phyloP scores from a whole-genome alignment of 2,329 filamentous ascomycete species.

The Aspergillus sp. region DNA sequence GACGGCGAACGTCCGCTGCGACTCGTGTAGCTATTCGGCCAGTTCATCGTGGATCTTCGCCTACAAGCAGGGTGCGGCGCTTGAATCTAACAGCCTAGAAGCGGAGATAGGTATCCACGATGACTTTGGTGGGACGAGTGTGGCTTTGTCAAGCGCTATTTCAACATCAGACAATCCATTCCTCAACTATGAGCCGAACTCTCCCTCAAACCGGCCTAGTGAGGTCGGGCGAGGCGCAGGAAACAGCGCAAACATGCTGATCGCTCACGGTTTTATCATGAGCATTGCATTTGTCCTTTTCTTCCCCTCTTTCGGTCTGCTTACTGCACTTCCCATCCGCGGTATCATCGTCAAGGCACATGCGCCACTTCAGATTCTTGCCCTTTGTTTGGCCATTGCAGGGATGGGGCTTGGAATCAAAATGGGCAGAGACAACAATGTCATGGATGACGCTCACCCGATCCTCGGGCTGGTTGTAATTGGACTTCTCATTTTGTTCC shows the following conservation, averaged over 20 bases:
- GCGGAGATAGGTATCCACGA: constrained; percentile 26
- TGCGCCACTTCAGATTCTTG: constrained; percentile 43
- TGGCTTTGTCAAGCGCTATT: constrained; percentile 22
- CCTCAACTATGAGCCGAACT: constrained; percentile 13
- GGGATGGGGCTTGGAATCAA: constrained; percentile 54
- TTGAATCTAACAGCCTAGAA: constrained; percentile 22
- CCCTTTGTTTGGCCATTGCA: constrained; percentile 48
- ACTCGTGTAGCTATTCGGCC: constrained; percentile 21
- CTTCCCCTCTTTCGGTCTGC: constrained; percentile 25
- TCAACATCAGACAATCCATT: constrained; percentile 25
- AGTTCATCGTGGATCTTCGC: constrained; percentile 32
- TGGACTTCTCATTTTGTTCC: constrained; percentile 55
- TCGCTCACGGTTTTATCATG: constrained; percentile 28
- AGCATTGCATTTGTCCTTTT: constrained; percentile 24
- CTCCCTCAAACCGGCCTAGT: neutral
- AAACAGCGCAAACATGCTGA: neutral
- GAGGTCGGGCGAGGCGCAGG: neutral
- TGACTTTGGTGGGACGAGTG: constrained; percentile 16
- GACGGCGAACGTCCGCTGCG: constrained; percentile 57
- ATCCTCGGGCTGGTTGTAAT: constrained; percentile 57
- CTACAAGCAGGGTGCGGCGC: constrained; percentile 21
- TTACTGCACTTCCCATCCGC: constrained; percentile 12
- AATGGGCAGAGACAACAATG: constrained; percentile 41
- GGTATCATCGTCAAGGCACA: constrained; percentile 17
- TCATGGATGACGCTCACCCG: constrained; percentile 47